Conservation (phyloP, 306 rosid genomes). For the Spatholobus suberectus region DNA sequence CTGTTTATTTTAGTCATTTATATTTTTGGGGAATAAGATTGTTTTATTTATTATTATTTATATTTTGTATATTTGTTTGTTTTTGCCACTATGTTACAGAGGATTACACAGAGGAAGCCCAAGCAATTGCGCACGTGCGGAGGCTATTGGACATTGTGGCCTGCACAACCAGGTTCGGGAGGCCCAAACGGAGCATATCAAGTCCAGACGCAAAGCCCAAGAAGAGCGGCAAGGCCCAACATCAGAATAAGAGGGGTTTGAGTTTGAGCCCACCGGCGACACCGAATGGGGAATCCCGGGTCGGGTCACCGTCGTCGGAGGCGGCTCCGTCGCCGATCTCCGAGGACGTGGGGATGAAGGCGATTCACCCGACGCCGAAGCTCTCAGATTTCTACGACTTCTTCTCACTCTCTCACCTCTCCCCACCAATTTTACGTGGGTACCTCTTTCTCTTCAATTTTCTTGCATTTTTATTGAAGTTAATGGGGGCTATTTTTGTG, state of each 20-base stretch:
- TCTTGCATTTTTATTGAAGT: not conserved
- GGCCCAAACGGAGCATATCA: constrained; percentile 59
- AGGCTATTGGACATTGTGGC: constrained; percentile 80
- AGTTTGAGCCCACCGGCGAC: constrained; percentile 56
- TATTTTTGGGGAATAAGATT: not conserved
- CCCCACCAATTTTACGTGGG: constrained; percentile 84
- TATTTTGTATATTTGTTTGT: not conserved
- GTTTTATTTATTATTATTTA: not conserved
- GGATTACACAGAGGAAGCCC: constrained; percentile 65
- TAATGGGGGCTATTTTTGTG: not conserved
- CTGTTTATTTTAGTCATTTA: not conserved
- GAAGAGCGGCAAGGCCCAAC: constrained; percentile 61
- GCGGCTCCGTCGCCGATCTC: constrained; percentile 60
- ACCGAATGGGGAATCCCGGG: constrained; percentile 52
- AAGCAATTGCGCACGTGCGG: constrained; percentile 75
- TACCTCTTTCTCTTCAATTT: not conserved
- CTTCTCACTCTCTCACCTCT: constrained; percentile 74
- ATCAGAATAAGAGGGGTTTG: constrained; percentile 36
- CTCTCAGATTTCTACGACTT: constrained; percentile 93
- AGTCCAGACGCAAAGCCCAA: constrained; percentile 71
- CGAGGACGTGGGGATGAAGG: constrained; percentile 80
- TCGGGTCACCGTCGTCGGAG: constrained; percentile 51
- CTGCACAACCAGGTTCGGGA: constrained; percentile 75
- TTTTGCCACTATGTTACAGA: constrained; percentile 43
- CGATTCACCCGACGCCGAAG: constrained; percentile 92